Evolutionary conservation across 2,329 filamentous ascomycete genomes (phyloP), one percentile per base, ranked within the genome.

Genomic region (Alternaria solani): DNA sequence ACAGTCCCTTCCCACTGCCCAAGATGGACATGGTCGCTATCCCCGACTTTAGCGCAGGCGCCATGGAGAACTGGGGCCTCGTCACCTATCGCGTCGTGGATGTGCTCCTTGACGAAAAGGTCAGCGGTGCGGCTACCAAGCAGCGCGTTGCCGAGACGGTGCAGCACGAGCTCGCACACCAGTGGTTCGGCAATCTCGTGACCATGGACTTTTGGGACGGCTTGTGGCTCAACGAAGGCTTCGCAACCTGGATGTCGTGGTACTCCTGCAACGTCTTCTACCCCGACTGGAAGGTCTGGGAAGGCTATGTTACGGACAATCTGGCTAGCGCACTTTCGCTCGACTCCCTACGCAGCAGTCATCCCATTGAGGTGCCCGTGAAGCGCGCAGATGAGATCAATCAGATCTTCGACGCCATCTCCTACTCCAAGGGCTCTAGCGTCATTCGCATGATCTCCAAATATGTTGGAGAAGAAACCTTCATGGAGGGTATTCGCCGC

Each of bases 161-260:
- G 28, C 94, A 97, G 84, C 94, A 98, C 82, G 94, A 98, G 79
- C 84, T 98, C 75, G 94, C 94, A 41, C 94, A 98, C 81, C 94
- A 97, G 80, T 98, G 94, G 94, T 98, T 98, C 75, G 94, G 94
- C 64, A 97, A 98, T 81, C 83, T 97, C 54, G 94, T 97, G 28
- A 97, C 94, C 54, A 97, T 97, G 93, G 93, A 97, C 79, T 97
- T 96, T 85, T 98, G 94, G 94, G 93, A 97, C 79, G 94, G 94
- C 55, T 83, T 98, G 7, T 98, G 94, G 94, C 87, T 98, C 55
- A 98, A 98, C 78, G 92, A 96, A 79, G 92, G 92, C 36, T 96
- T 96, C 71, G 92, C 93, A 32, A 96, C 92, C 39, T 92, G 91
- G 89, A 93, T 95, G 92, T 94, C 91, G 62, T 91, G 93, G 92